These are phyloP conservation scores for Pestalotiopsis sp. DNA, from an alignment of 2,329 filamentous ascomycete genomes.

Conservation along the genomic window DNA sequence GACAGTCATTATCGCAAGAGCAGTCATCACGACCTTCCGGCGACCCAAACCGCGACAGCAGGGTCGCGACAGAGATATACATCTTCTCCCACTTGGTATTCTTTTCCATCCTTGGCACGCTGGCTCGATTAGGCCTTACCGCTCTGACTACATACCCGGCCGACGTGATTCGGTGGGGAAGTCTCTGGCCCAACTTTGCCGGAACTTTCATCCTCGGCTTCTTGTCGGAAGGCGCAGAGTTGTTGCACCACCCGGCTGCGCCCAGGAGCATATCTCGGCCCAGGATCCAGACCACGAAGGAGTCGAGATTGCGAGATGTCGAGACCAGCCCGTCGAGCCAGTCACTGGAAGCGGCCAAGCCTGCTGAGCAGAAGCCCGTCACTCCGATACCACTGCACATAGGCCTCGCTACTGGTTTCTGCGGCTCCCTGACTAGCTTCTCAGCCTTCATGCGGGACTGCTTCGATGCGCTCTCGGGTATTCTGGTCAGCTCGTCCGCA, in stretches of 20 bases:
- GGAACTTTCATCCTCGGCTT: constrained; percentile 6
- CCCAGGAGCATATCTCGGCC: not conserved
- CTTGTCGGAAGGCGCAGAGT: not conserved
- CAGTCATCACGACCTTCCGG: not conserved
- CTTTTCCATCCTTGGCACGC: constrained; percentile 5
- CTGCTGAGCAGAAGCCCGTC: not conserved
- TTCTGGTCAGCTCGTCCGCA: not conserved
- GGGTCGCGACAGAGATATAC: not conserved
- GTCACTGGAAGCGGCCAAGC: not conserved
- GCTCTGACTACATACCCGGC: constrained; percentile 1
- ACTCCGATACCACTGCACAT: not conserved
- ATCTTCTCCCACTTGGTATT: constrained; percentile 1
- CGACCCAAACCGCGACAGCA: not conserved
- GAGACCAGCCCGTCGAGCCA: not conserved
- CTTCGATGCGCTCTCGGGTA: not conserved
- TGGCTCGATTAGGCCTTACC: constrained; percentile 3
- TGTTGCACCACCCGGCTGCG: not conserved
- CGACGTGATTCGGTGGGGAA: not conserved
- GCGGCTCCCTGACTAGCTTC: not conserved
- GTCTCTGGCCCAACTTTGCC: constrained; percentile 8
- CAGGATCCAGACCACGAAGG: not conserved
- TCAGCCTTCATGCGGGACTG: constrained; percentile 1
- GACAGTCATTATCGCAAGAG: not conserved
- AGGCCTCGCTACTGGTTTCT: not conserved
- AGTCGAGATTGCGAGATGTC: not conserved